These are phyloP conservation scores for Tulasnella sp. DNA, from an alignment of 768 basidiomycete species.

Conservation along the genomic window DNA sequence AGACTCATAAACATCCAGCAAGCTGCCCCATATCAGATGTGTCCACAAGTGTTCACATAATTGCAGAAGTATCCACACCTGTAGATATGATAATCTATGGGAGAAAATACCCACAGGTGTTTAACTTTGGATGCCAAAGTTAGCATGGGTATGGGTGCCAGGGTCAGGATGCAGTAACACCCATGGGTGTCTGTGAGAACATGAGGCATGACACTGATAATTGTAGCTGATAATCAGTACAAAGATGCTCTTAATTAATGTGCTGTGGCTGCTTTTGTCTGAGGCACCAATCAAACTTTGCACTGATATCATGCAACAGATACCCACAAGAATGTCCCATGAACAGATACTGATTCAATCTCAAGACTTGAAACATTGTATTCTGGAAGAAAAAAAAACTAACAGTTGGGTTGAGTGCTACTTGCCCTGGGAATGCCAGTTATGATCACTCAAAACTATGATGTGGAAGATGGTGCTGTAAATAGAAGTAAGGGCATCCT, in stretches of 20 bases:
- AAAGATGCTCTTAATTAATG: conserved; percentile 12
- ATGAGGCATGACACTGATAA: not conserved
- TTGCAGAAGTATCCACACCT: too few species aligned
- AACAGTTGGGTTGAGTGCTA: not conserved
- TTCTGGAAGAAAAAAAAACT: not conserved
- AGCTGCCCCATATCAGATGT: too few species aligned
- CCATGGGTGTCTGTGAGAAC: too few species aligned
- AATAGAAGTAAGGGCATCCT: conserved; percentile 29
- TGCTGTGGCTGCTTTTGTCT: not conserved
- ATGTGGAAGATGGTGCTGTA: conserved; percentile 31
- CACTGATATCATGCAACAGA: conserved; percentile 11
- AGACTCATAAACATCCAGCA: too few species aligned
- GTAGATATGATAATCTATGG: too few species aligned
- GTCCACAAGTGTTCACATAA: too few species aligned
- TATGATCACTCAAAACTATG: conserved; percentile 27
- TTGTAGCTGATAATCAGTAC: not conserved
- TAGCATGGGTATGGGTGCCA: too few species aligned
- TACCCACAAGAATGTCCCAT: not conserved
- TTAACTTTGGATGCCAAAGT: too few species aligned
- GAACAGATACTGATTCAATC: not conserved
- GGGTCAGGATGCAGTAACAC: too few species aligned
- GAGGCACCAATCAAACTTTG: not conserved
- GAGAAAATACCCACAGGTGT: too few species aligned
- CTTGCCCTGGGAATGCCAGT: conserved; percentile 14
- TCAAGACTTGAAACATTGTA: not conserved